Conservation (phyloP, 2,329 filamentous ascomycete species). For the Huntiella decipiens region DNA sequence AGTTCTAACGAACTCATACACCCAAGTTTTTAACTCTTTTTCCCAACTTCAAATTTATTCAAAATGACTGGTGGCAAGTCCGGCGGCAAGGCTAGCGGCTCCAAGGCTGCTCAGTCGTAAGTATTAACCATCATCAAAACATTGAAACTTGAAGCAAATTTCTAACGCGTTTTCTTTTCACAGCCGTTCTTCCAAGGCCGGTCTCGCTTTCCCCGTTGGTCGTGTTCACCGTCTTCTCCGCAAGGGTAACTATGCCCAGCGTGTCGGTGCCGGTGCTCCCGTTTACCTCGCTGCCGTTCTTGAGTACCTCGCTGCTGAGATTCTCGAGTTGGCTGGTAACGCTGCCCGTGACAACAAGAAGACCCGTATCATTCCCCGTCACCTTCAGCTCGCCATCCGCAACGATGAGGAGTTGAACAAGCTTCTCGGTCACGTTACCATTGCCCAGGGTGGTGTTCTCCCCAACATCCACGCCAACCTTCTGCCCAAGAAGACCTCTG, state of each 20-base stretch:
- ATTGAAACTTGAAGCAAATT: neutral
- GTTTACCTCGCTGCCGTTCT: constrained; percentile 97
- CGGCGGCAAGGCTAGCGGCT: constrained; percentile 97
- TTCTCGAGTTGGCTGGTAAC: constrained; percentile 95
- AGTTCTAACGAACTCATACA: constrained; percentile 5
- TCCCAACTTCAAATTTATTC: constrained; percentile 20
- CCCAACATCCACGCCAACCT: constrained; percentile 98
- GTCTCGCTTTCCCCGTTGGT: constrained; percentile 95
- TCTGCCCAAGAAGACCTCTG: constrained; percentile 91
- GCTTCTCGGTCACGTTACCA: constrained; percentile 87
- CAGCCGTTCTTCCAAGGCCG: constrained; percentile 96
- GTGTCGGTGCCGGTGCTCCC: constrained; percentile 96
- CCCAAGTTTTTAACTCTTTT: constrained; percentile 12
- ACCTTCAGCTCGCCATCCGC: constrained; percentile 96
- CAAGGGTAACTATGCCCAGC: constrained; percentile 99
- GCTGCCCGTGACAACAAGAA: constrained; percentile 99
- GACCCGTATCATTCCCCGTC: constrained; percentile 98
- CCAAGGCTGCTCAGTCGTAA: constrained; percentile 99
- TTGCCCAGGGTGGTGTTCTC: constrained; percentile 90
- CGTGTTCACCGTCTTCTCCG: constrained; percentile 97
- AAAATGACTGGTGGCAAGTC: constrained; percentile 99
- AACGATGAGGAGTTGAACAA: constrained; percentile 99
- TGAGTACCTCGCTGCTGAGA: constrained; percentile 94
- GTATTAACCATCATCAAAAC: constrained; percentile 22
- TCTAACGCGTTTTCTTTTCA: constrained; percentile 20